Conservation (phyloP, 2,329 filamentous ascomycete species). For the Phoma sp. region DNA sequence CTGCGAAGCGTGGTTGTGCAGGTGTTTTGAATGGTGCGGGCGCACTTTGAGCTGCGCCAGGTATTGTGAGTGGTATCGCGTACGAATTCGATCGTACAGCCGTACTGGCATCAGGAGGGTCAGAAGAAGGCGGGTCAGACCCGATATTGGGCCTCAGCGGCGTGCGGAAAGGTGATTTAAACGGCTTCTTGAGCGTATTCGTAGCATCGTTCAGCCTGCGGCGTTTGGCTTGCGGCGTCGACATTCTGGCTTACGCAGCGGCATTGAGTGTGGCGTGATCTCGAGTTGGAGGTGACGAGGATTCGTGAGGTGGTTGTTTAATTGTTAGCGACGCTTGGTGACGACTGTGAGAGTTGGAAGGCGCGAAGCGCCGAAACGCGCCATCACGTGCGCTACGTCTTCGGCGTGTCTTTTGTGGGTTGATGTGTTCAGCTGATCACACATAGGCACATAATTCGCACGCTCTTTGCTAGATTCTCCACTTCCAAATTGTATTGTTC, state of each 20-base stretch:
- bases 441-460: too few relatives aligned
- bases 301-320: background rate
- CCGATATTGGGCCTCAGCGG: slow-evolving; percentile 41
- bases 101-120: slow-evolving; percentile 27
- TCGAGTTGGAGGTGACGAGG: background rate
- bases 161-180: slow-evolving; percentile 72
- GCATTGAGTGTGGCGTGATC: slow-evolving; percentile 18
- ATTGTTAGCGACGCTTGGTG: slow-evolving; percentile 2
- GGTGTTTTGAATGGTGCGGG: background rate
- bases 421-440: too few relatives aligned
- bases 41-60: background rate
- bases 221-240: slow-evolving; percentile 65
- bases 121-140: slow-evolving; percentile 36
- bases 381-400: background rate
- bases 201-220: slow-evolving; percentile 67
- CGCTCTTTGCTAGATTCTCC: too few relatives aligned
- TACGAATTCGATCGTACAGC: slow-evolving; percentile 6
- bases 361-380: slow-evolving; percentile 7
- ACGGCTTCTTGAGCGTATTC: slow-evolving; percentile 71
- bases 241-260: slow-evolving; percentile 47
- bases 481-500: too few relatives aligned
- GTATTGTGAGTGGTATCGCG: background rate
- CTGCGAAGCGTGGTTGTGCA: slow-evolving; percentile 15
- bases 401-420: too few relatives aligned
- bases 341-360: slow-evolving; percentile 1